A percentile compares a stretch with the other conserved stretches of the same genome.
phyloP scores from a whole-genome alignment of 495 filamentous ascomycete species.

The Xylaria castorea region DNA sequence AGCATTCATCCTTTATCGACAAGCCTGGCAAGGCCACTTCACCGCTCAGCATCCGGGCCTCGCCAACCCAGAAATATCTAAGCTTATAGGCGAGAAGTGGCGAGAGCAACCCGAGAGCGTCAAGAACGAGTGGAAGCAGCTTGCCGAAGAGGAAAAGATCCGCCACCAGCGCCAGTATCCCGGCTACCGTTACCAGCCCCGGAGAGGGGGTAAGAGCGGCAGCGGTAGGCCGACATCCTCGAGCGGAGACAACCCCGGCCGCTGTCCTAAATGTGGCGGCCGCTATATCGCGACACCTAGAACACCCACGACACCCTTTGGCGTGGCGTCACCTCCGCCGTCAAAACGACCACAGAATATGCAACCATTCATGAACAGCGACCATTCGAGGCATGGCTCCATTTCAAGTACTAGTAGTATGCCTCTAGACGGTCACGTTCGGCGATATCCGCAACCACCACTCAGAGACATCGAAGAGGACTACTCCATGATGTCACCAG shows the following conservation, averaged over 20 bases:
- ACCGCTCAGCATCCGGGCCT: conserved; percentile 84
- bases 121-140: conserved; percentile 85
- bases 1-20: conserved; percentile 98
- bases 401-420: conserved; percentile 25
- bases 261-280: conserved; percentile 69
- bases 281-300: conserved; percentile 65
- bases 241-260: conserved; percentile 51
- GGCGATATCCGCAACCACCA: conserved; percentile 36
- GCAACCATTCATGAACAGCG: conserved; percentile 35
- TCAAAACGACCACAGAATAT: conserved; percentile 30
- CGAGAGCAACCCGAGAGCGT: conserved; percentile 72
- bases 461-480: conserved; percentile 49
- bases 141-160: conserved; percentile 94
- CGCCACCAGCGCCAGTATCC: conserved; percentile 91
- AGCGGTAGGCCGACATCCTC: conserved; percentile 42
- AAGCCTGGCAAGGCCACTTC: conserved; percentile 85
- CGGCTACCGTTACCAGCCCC: conserved; percentile 92
- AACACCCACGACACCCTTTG: conserved; percentile 60
- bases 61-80: conserved; percentile 96
- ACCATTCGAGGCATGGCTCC: conserved; percentile 41
- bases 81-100: conserved; percentile 97
- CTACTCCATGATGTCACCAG: conserved; percentile 48
- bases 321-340: conserved; percentile 34
- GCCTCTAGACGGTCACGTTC: conserved; percentile 36
- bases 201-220: conserved; percentile 66